Evolutionary conservation across 2,329 filamentous ascomycete genomes (phyloP), one percentile per base, ranked within the genome.

Genomic region (Fusarium albidum): DNA sequence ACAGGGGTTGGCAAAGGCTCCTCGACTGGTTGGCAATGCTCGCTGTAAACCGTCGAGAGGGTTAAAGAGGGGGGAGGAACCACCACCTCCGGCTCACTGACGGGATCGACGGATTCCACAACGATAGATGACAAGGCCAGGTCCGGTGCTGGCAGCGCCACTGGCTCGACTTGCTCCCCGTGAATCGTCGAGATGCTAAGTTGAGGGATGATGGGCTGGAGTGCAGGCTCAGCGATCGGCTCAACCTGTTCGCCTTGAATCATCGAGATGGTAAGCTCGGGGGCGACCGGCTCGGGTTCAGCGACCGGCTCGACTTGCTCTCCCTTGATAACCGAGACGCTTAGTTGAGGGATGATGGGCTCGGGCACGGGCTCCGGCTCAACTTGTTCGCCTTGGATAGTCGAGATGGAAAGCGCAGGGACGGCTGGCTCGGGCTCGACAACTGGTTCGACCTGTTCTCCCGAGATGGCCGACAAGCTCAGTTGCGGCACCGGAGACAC

Each of bases 11-110:
- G 40, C 29, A 66, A 60, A 5, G 67, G 68, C 38, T 72, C 69
- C 43, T 69, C 70, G 29, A 55, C 68, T 11, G 74, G 74, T 54
- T 76, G 73, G 15, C 74, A 71, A 5, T 65, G 55, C 52, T 69
- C 65, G 4, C 63, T 57, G 38, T 65, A 65, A 40, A 75, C 69
- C 17, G 68, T 59, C 5, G 70, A 71, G 28, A 74, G 49, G 27
- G 55, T 66, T 25, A 74, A 59, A 5, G 55, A 64, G 44, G 60
- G 64, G 7, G 26, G 52, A 15, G 68, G 70, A 37, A 69, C 62
- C n/a, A 69, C 44, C 34, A 60, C 62, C 53, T 77, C 71, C 53
- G 50, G 35, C 75, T 69, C 37, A 55, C 46, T 25, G 68, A 75
- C 52, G 70, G 67, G 65, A 14, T 68, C 68, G 13, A 72, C 69